Conservation (phyloP, 768 basidiomycete species). For the Lanmaoa pseudosensibilis region DNA sequence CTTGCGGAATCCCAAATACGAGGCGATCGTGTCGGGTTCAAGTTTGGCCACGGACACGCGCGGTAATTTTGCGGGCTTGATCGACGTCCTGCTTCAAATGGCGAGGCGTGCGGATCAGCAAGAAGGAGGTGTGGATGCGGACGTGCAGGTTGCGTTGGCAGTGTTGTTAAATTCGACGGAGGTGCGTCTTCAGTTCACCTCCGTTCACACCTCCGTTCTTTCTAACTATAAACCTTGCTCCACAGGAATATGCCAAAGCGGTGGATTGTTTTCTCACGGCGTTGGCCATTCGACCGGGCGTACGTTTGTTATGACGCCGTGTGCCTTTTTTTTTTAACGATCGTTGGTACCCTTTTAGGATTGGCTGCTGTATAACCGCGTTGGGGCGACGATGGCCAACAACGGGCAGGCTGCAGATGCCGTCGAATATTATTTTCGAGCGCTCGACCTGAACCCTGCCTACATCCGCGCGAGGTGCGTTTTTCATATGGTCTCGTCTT, state of each 20-base stretch:
- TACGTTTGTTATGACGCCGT: slow-evolving; percentile 34
- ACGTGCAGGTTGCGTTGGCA: slow-evolving; percentile 93
- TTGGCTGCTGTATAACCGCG: slow-evolving; percentile 89
- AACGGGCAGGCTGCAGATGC: slow-evolving; percentile 78
- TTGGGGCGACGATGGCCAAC: slow-evolving; percentile 94
- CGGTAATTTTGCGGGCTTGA: slow-evolving; percentile 48
- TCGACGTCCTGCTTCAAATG: slow-evolving; percentile 80
- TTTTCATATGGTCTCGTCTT: not conserved
- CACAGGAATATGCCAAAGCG: slow-evolving; percentile 85
- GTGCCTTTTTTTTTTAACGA: slow-evolving; percentile 2
- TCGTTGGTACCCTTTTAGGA: slow-evolving; percentile 50
- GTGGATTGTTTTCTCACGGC: slow-evolving; percentile 94
- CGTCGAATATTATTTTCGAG: slow-evolving; percentile 82
- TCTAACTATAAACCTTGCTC: not conserved
- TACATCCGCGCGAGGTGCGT: slow-evolving; percentile 85
- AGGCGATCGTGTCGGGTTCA: slow-evolving; percentile 42
- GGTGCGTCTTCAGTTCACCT: slow-evolving; percentile 41
- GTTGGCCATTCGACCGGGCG: slow-evolving; percentile 82
- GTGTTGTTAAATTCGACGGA: slow-evolving; percentile 91
- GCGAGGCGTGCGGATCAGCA: slow-evolving; percentile 52
- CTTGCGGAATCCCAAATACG: slow-evolving; percentile 53
- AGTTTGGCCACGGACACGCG: slow-evolving; percentile 30
- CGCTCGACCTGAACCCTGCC: slow-evolving; percentile 82
- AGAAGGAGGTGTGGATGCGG: slow-evolving; percentile 75
- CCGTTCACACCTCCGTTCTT: not conserved